Conservation (phyloP, 306 rosid genomes). For the Vigna trinervia region DNA sequence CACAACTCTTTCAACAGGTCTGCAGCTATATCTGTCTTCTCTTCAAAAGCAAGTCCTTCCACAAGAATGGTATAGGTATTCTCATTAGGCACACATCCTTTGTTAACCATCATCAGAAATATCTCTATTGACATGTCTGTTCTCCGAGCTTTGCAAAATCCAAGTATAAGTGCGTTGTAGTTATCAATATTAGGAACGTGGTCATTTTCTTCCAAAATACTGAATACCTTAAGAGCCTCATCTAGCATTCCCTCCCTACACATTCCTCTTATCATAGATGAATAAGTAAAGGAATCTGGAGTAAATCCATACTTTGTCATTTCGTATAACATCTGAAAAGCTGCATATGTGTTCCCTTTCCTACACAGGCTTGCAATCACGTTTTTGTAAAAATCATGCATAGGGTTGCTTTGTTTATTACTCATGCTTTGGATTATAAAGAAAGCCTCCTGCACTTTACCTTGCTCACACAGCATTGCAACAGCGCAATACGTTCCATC, state of each 20-base stretch:
- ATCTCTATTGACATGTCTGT: slow-evolving; percentile 68
- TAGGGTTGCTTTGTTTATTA: slow-evolving; percentile 58
- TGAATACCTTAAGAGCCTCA: slow-evolving; percentile 77
- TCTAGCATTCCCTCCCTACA: slow-evolving; percentile 89
- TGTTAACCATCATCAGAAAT: slow-evolving; percentile 68
- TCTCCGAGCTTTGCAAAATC: slow-evolving; percentile 77
- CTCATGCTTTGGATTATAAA: slow-evolving; percentile 72
- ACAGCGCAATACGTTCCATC: slow-evolving; percentile 86
- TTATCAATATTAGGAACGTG: slow-evolving; percentile 67
- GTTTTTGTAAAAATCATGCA: slow-evolving; percentile 63
- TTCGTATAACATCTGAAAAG: slow-evolving; percentile 85
- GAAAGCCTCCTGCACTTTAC: slow-evolving; percentile 74
- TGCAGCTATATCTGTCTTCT: slow-evolving; percentile 66
- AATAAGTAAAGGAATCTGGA: slow-evolving; percentile 82
- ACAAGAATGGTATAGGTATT: slow-evolving; percentile 77
- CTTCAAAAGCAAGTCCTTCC: slow-evolving; percentile 84
- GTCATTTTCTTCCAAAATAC: slow-evolving; percentile 73
- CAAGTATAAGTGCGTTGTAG: slow-evolving; percentile 80
- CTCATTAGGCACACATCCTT: slow-evolving; percentile 78
- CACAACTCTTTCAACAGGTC: slow-evolving; percentile 66
- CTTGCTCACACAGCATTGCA: slow-evolving; percentile 74
- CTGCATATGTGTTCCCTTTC: slow-evolving; percentile 87
- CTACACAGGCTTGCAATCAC: slow-evolving; percentile 77
- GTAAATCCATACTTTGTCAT: slow-evolving; percentile 78
- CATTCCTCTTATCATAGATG: slow-evolving; percentile 88